phyloP scores from a whole-genome alignment of 805 yeast species.

The Dipodascopsis uninucleata region DNA sequence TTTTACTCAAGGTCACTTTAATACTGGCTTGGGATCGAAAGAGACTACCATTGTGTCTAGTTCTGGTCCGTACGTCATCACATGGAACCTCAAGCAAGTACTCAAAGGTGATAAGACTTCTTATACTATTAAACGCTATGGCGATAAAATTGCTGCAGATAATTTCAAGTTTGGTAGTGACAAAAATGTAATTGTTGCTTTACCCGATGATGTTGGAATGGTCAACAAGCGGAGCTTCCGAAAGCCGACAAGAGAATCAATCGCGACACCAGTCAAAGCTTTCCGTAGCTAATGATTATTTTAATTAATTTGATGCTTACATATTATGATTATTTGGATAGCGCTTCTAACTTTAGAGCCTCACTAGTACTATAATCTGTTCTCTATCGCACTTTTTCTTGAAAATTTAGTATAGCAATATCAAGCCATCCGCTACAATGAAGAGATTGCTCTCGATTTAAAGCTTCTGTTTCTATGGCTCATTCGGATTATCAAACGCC shows the following conservation, averaged over 20 bases:
- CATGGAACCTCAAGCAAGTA: slow-evolving; percentile 70
- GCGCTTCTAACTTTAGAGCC: no score
- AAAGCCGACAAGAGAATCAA: slow-evolving; percentile 50
- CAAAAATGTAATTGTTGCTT: slow-evolving; percentile 65
- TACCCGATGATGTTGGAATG: slow-evolving; percentile 69
- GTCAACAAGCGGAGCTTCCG: slow-evolving; percentile 57
- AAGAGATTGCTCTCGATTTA: no score
- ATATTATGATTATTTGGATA: no score
- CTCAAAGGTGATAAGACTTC: slow-evolving; percentile 51
- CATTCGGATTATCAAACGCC: no score
- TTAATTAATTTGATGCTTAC: no score
- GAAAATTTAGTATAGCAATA: no score
- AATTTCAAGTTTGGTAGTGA: slow-evolving; percentile 74
- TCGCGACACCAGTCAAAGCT: slow-evolving; percentile 39
- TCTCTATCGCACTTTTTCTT: no score
- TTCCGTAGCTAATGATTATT: no score
- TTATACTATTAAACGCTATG: slow-evolving; percentile 62
- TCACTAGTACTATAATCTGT: no score
- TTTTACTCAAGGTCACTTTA: slow-evolving; percentile 75
- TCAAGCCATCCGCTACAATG: no score
- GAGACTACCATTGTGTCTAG: slow-evolving; percentile 74
- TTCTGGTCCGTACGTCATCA: slow-evolving; percentile 74
- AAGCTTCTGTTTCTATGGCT: no score
- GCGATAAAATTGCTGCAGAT: slow-evolving; percentile 61
- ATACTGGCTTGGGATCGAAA: slow-evolving; percentile 58